phyloP scores from a whole-genome alignment of 148 eudicot genomes.

The Chenopodium berlandieri region DNA sequence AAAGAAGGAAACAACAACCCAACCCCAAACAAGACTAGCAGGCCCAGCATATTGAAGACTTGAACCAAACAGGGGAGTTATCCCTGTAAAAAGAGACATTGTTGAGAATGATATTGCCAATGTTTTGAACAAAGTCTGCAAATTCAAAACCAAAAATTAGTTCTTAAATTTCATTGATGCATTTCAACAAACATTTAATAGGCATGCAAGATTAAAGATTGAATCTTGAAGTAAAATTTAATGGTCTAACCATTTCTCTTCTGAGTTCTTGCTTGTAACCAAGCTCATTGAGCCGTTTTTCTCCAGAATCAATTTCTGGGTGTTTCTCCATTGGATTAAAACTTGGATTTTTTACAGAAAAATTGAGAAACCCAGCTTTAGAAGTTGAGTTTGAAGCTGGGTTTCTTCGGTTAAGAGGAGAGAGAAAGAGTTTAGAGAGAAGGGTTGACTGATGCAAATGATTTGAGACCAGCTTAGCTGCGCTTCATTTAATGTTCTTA shows the following conservation, averaged over 20 bases:
- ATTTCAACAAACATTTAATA: constrained; percentile 3
- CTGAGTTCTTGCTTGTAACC: constrained; percentile 69
- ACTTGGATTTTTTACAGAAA: neutral
- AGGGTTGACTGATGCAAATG: constrained; percentile 22
- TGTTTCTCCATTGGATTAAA: constrained; percentile 21
- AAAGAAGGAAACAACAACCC: constrained; percentile 63
- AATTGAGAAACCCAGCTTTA: constrained; percentile 12
- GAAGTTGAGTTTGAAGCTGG: constrained; percentile 15
- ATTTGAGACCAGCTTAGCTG: constrained; percentile 1
- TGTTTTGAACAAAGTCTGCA: constrained; percentile 60
- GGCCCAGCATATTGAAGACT: constrained; percentile 63
- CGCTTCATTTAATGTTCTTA: neutral
- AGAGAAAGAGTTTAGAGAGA: neutral
- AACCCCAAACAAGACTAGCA: constrained; percentile 67
- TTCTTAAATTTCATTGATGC: neutral
- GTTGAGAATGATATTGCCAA: constrained; percentile 67
- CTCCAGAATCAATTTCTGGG: constrained; percentile 56
- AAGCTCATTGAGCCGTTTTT: constrained; percentile 60
- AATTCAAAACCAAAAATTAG: neutral
- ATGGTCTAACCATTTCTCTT: constrained; percentile 50
- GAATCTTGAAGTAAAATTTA: neutral
- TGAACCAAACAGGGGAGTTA: constrained; percentile 63
- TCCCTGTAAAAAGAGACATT: constrained; percentile 67
- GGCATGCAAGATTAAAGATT: neutral
- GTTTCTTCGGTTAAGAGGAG: neutral